Percentiles rank a stretch among this genome's conserved stretches.
Evolutionary conservation across 129 eudicot species (phyloP).

Genomic region (Smallanthus sonchifolius): DNA sequence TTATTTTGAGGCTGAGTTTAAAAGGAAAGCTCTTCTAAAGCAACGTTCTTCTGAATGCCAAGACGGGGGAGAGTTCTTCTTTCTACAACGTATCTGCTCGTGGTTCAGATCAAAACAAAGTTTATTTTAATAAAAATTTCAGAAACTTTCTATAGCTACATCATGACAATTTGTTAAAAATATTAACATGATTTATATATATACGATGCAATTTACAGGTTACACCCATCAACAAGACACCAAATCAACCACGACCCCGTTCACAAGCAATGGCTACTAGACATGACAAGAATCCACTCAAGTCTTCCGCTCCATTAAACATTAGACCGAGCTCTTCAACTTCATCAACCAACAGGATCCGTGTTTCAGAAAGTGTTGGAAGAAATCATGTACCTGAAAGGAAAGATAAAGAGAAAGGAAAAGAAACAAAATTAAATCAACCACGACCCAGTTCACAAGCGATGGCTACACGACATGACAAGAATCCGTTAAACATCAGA

Average conservation of each 20-base stretch:
- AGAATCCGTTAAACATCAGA: conserved; percentile 18
- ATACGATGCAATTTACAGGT: conserved; percentile 33
- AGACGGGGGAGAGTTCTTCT: conserved; percentile 41
- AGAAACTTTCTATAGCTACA: not conserved
- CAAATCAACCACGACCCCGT: conserved; percentile 31
- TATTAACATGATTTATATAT: not conserved
- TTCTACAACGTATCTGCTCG: conserved; percentile 48
- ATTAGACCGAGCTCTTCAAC: conserved; percentile 31
- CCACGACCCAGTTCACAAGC: conserved; percentile 26
- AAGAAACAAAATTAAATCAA: conserved; percentile 6
- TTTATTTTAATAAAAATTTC: conserved; percentile 16
- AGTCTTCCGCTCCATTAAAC: conserved; percentile 26
- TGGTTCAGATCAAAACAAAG: conserved; percentile 48
- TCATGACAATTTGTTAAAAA: not conserved
- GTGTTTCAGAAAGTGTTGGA: conserved; percentile 15
- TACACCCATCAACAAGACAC: conserved; percentile 23
- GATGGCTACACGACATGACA: conserved; percentile 18
- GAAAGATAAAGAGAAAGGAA: conserved; percentile 28
- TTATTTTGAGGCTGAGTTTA: conserved; percentile 82
- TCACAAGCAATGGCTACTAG: conserved; percentile 23
- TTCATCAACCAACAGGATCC: conserved; percentile 31
- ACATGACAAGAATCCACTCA: conserved; percentile 12
- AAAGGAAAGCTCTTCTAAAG: conserved; percentile 57
- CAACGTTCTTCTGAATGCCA: conserved; percentile 51
- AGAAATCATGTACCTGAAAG: conserved; percentile 20